Percentiles rank a stretch among this genome's conserved stretches.
These are phyloP conservation scores for Dovyalis caffra DNA, from an alignment of 345 rosid genomes.

Conservation along the genomic window DNA sequence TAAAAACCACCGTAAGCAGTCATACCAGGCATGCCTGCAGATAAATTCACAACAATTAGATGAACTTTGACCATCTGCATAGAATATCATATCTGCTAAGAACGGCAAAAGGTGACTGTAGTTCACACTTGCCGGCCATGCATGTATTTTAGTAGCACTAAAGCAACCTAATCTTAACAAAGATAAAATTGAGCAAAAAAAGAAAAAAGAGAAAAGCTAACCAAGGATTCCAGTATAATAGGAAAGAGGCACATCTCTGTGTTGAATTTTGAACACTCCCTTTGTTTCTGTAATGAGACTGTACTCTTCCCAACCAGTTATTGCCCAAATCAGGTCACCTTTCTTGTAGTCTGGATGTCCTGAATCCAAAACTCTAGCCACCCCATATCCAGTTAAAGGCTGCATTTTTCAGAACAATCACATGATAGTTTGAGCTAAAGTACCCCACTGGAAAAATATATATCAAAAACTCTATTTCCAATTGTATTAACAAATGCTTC, in stretches of 20 bases:
- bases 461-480: no score
- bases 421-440: no score
- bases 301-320: no score
- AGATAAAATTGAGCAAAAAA: no score
- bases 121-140: not conserved
- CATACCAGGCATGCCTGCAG: constrained; percentile 18
- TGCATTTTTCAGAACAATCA: constrained; percentile 9
- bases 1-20: constrained; percentile 11
- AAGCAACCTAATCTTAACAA: not conserved
- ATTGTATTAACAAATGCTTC: no score
- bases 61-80: no score
- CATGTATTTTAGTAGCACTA: not conserved
- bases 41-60: no score
- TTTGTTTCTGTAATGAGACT: constrained; percentile 34
- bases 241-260: constrained; percentile 54
- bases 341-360: constrained; percentile 35
- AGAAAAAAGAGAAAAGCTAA: no score
- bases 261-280: constrained; percentile 44
- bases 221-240: constrained; percentile 62
- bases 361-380: constrained; percentile 56
- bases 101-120: no score
- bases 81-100: no score
- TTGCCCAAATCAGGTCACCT: constrained; percentile 63
- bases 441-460: no score
- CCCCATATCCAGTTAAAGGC: constrained; percentile 56